Conservation (phyloP, 208 protist species). For the Crithidia sp. region DNA sequence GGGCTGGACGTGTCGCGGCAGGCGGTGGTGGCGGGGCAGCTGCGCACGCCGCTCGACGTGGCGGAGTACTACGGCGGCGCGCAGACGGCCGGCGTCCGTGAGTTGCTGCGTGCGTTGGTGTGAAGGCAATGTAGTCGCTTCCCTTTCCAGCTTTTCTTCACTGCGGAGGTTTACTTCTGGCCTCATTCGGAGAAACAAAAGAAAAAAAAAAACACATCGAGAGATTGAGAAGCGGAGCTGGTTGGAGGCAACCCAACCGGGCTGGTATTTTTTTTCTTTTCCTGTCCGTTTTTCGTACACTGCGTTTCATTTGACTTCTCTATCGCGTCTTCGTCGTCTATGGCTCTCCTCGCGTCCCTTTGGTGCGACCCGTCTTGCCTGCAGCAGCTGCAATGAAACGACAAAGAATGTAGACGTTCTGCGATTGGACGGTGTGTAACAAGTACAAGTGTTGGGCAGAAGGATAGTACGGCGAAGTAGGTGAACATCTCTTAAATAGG, state of each 20-base stretch:
- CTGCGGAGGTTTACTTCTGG: background rate
- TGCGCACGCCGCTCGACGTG: conserved; percentile 36
- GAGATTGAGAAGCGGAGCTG: no score
- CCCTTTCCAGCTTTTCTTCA: background rate
- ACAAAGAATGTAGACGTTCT: no score
- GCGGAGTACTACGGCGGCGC: conserved; percentile 15
- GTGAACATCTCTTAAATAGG: no score
- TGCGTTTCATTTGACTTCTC: background rate
- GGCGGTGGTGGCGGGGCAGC: conserved; percentile 27
- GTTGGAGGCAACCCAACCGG: no score
- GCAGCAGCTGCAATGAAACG: no score
- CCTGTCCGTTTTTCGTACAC: no score
- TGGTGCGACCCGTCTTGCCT: no score
- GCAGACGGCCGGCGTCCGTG: conserved; percentile 1
- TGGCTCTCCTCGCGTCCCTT: background rate
- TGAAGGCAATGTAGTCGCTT: background rate
- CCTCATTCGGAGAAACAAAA: background rate
- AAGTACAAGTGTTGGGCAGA: no score
- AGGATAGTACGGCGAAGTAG: no score
- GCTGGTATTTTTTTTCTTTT: background rate
- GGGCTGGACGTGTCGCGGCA: conserved; percentile 10
- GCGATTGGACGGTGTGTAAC: no score
- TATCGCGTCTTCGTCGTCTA: background rate
- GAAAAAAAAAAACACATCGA: background rate
- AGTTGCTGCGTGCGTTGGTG: background rate